Base-by-base conservation (phyloP, 106 monocot species). In the Dendrobium officinale region DNA sequence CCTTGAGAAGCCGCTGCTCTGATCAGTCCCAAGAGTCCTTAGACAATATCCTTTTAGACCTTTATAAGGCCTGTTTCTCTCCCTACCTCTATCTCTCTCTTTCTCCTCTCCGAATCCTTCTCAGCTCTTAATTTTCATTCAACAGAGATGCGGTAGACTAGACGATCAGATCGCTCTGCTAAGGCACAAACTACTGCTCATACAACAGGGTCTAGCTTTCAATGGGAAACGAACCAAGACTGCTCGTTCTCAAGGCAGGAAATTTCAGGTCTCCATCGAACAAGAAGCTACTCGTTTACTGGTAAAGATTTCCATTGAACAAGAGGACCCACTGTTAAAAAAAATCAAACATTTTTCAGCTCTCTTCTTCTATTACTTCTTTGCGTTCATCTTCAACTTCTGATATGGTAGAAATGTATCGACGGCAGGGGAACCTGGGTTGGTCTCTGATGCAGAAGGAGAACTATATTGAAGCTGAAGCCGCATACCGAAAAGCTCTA, bases 401-500 rank as follows among this genome's bases (percentile, higher is more conserved):
- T 51, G 16, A 51, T 51, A 15, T 51, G 3, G 0, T 51, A 15
- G 15, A 72, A 13, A 72, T 11, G 22, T 9, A 20, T 19, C 20
- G 13, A 18, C 49, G 67, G 77, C 88, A 95, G 95, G 93, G 95
- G 9, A 95, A 95, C 64, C 55, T 95, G 64, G 93, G 95, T 0
- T 95, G 95, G 95, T 91, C 93, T 27, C 82, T 95, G 80, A 95
- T 95, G 95, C 95, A 95, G 81, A 87, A 91, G 64, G 89, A 91
- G 24, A 91, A 86, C 83, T 95, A 93, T 79, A 42, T 79, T 0
- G 91, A 93, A 61, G 95, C 92, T 0, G 95, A 95, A 79, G 81
- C 26, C 0, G 95, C 91, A 4, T 95, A 95, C 85, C 82, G 89
- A 19, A 75, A 81, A 66, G 95, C 95, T 1, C 87, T 95, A 3